Conservation (phyloP, 169 alveolate genomes). For the Amoebophrya sp. region DNA sequence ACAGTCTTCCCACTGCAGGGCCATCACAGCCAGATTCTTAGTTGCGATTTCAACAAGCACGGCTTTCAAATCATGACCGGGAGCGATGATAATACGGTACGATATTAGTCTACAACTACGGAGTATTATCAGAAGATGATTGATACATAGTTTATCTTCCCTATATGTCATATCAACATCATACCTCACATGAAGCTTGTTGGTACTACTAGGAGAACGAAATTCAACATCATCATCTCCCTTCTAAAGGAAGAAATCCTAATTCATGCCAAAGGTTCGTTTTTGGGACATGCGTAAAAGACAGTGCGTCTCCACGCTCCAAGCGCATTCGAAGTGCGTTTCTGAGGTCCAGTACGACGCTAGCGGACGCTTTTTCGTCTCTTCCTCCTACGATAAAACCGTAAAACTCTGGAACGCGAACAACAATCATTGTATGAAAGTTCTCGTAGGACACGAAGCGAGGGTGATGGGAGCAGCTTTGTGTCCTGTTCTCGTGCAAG, state of each 20-base stretch:
- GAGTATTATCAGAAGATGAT: too few relatives aligned
- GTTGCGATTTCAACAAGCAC: constrained; percentile 60
- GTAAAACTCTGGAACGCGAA: constrained; percentile 6
- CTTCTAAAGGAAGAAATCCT: too few relatives aligned
- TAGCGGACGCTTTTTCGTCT: background rate
- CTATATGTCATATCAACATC: too few relatives aligned
- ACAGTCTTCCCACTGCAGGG: constrained; percentile 61
- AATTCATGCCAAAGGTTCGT: too few relatives aligned
- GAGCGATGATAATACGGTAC: background rate
- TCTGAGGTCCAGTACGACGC: constrained; percentile 15
- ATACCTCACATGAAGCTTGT: too few relatives aligned
- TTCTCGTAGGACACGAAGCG: constrained; percentile 29
- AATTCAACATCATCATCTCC: too few relatives aligned
- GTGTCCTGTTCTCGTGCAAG: background rate
- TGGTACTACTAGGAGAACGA: too few relatives aligned
- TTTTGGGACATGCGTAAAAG: constrained; percentile 21
- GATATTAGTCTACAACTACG: too few relatives aligned
- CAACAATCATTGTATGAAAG: background rate
- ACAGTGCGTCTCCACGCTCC: constrained; percentile 2
- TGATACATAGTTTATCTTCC: too few relatives aligned
- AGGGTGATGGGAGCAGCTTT: background rate
- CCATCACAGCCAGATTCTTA: constrained; percentile 64
- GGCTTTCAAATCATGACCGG: constrained; percentile 28
- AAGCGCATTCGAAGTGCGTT: background rate
- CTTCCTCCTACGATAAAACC: constrained; percentile 2